Evolutionary conservation across 2,329 filamentous ascomycete species (phyloP).

Genomic region (Xylaria arbuscula): DNA sequence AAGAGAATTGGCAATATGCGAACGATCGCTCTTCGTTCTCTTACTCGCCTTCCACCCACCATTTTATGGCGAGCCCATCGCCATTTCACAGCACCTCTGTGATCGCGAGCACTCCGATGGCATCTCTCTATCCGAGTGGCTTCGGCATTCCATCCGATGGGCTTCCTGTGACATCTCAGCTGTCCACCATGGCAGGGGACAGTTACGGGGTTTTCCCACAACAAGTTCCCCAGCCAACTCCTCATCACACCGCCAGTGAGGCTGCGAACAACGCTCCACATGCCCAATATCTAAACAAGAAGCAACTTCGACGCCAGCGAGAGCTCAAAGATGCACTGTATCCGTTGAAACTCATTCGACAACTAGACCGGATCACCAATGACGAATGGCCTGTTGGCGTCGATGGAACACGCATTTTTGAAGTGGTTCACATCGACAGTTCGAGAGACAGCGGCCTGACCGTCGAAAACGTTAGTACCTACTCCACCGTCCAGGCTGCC

Average conservation of each 20-base stretch:
- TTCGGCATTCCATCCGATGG: not conserved
- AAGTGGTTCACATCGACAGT: constrained; percentile 26
- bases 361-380: not conserved
- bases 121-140: not conserved
- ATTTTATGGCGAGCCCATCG: not conserved
- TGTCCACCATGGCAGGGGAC: not conserved
- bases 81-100: not conserved
- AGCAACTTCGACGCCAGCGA: constrained; percentile 3
- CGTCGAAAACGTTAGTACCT: constrained; percentile 30
- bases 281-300: not conserved
- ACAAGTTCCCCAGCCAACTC: not conserved
- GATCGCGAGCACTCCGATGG: not conserved
- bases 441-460: constrained; percentile 1
- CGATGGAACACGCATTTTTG: constrained; percentile 6
- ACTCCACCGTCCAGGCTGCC: constrained; percentile 26
- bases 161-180: not conserved
- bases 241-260: not conserved
- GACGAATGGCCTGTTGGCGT: not conserved
- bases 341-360: constrained; percentile 27
- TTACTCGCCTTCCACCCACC: not conserved
- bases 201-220: not conserved
- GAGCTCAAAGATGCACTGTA: constrained; percentile 24
- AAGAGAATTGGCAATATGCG: not conserved
- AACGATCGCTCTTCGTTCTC: not conserved
- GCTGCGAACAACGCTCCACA: not conserved